Base-by-base conservation (phyloP, 306 rosid genomes). In the Carpinus fangiana region DNA sequence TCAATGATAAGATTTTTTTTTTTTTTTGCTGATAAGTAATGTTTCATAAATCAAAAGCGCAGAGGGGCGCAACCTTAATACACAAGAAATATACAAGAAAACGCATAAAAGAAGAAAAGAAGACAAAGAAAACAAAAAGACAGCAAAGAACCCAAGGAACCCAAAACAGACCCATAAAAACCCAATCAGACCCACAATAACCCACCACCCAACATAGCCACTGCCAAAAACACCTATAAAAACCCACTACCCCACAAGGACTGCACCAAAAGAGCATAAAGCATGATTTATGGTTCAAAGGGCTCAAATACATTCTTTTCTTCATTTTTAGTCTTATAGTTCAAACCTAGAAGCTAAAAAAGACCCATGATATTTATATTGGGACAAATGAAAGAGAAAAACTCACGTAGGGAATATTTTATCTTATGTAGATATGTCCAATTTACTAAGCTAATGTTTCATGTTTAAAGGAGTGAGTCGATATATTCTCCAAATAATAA, bases 401-500 rank as follows among this genome's bases (percentile, higher is more conserved):
- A 34, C 70, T 34, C 47, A 36, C 13, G 8, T 34, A 7, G 47
- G 41, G 70, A 64, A 34, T 64, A 34, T 34, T 36, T 10, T 66
- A 66, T 66, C 50, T 9, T 66, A 36, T 18, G 51, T 36, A 38
- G 28, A 12, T 18, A 38, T 21, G 71, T 66, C 72, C 72, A 38
- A 66, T 66, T 21, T 9, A 66, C 51, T n/a, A 18, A 56, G 34
- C 36, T 56, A 18, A 36, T 45, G 76, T 7, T 61, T 34, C 65
- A 5, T 26, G 52, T 17, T 45, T 57, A 7, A 21, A 13, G 12
- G 26, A 34, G 14, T 2, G 5, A 7, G 14, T 8, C n/a, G 0
- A 26, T 6, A 62, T 53, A 57, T 75, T 74, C 45, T 56, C 7
- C 8, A 67, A 70, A 43, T 34, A 82, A 69, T 48, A 9, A 78